A percentile compares a stretch with the other conserved stretches of the same genome.
Evolutionary conservation across 306 rosid species (phyloP).

Genomic region (Abrus precatorius): DNA sequence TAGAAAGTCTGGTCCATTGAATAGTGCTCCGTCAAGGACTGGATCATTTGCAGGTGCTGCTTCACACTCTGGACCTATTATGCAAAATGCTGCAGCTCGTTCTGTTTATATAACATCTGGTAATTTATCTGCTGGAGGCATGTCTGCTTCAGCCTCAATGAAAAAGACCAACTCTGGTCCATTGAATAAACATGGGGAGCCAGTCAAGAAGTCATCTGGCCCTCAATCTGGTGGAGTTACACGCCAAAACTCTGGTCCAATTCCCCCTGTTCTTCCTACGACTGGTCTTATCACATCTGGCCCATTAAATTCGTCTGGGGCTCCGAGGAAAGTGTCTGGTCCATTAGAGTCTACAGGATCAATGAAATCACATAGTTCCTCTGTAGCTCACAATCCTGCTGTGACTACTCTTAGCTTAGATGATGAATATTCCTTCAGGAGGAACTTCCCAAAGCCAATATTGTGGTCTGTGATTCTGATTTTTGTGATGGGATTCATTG

Average conservation of each 20-base stretch:
- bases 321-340: constrained; percentile 97
- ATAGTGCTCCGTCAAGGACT: constrained; percentile 78
- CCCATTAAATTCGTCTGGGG: constrained; percentile 95
- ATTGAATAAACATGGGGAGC: constrained; percentile 94
- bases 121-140: constrained; percentile 71
- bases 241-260: constrained; percentile 98
- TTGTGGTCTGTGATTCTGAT: constrained; percentile 96
- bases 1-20: constrained; percentile 91
- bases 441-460: constrained; percentile 90
- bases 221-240: constrained; percentile 99
- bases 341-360: constrained; percentile 88
- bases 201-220: constrained; percentile 93
- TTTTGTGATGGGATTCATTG: constrained; percentile 96
- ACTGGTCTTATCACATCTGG: constrained; percentile 98
- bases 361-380: constrained; percentile 67
- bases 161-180: constrained; percentile 98
- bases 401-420: constrained; percentile 82
- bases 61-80: constrained; percentile 95
- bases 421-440: constrained; percentile 86
- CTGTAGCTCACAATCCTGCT: constrained; percentile 75
- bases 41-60: constrained; percentile 97
- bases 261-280: constrained; percentile 91
- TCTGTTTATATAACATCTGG: constrained; percentile 79
- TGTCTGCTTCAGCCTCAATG: constrained; percentile 77
- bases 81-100: constrained; percentile 79